Percentiles rank a stretch among this genome's conserved stretches.
Evolutionary conservation across 1,284 basidiomycete genomes (phyloP).

Genomic region (Irpex rosettiformis): DNA sequence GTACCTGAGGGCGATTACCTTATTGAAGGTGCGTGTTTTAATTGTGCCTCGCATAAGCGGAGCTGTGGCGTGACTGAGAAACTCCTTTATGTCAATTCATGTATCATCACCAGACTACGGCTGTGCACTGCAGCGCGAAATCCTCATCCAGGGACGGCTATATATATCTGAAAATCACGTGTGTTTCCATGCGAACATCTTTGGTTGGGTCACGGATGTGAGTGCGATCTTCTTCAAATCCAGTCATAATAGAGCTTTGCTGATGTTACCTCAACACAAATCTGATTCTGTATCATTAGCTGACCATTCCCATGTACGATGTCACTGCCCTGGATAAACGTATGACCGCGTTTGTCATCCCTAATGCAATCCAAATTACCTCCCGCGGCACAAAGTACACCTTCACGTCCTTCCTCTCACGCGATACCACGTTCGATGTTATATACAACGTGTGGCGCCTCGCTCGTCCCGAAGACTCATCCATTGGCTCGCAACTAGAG

Average conservation of each 20-base stretch:
- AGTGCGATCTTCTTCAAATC: constrained; percentile 29
- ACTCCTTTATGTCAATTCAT: background rate
- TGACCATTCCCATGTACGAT: constrained; percentile 90
- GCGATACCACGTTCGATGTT: constrained; percentile 96
- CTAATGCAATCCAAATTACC: constrained; percentile 92
- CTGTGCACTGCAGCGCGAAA: constrained; percentile 94
- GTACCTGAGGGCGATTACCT: constrained; percentile 97
- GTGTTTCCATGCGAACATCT: constrained; percentile 98
- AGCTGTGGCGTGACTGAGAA: background rate
- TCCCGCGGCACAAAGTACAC: constrained; percentile 85
- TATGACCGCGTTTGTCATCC: constrained; percentile 98
- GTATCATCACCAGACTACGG: constrained; percentile 74
- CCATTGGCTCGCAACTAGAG: constrained; percentile 28
- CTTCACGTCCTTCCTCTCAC: constrained; percentile 94
- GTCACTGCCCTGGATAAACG: constrained; percentile 92
- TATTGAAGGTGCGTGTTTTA: constrained; percentile 77
- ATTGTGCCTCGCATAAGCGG: constrained; percentile 12
- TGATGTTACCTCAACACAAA: too few relatives aligned
- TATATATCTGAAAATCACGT: constrained; percentile 99
- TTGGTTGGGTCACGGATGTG: constrained; percentile 98
- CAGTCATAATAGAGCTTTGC: background rate
- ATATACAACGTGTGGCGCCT: constrained; percentile 96
- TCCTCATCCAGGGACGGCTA: constrained; percentile 91
- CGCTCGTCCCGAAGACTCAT: constrained; percentile 73
- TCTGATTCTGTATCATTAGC: constrained; percentile 50